A percentile compares a stretch with the other conserved stretches of the same genome.
Evolutionary conservation across 2,329 filamentous ascomycete species (phyloP).

Genomic region (Lasiodiplodia hormozganensis): DNA sequence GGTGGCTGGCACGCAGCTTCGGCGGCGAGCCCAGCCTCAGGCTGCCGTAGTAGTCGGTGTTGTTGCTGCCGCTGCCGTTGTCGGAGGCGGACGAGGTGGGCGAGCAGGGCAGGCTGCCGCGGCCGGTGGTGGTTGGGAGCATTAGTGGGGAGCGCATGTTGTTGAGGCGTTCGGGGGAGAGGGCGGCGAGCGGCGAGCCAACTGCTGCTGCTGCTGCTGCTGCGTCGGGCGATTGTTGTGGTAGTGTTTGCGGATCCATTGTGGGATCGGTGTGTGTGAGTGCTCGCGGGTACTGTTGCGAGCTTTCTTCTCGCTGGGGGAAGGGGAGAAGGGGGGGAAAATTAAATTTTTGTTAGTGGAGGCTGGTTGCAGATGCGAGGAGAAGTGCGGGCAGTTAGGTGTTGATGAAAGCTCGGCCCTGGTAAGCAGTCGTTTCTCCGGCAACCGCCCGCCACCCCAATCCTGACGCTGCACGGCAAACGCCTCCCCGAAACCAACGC

Average conservation of each 20-base stretch:
- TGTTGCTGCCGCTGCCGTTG: conserved; percentile 47
- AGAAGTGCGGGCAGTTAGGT: not conserved
- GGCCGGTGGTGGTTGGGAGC: conserved; percentile 31
- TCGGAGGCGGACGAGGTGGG: conserved; percentile 38
- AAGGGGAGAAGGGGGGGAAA: not conserved
- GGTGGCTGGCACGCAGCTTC: conserved; percentile 31
- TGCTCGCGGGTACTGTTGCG: not conserved
- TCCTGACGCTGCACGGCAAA: not conserved
- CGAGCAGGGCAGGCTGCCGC: conserved; percentile 50
- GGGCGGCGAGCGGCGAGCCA: conserved; percentile 64
- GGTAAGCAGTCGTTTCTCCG: conserved; percentile 1
- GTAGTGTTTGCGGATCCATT: conserved; percentile 16
- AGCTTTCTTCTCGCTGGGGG: conserved; percentile 3
- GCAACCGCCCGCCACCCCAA: not conserved
- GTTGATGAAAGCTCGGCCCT: not conserved
- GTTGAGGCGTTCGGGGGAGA: conserved; percentile 71
- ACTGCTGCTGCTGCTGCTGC: conserved; percentile 54
- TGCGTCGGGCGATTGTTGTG: conserved; percentile 1
- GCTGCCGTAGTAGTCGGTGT: conserved; percentile 39
- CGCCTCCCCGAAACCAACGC: not conserved
- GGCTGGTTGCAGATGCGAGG: not conserved
- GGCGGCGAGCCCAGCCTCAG: conserved; percentile 34
- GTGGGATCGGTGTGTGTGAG: not conserved
- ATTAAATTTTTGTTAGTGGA: not conserved
- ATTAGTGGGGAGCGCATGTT: conserved; percentile 44